phyloP scores from a whole-genome alignment of 805 yeast genomes.

The Candida insectorum region DNA sequence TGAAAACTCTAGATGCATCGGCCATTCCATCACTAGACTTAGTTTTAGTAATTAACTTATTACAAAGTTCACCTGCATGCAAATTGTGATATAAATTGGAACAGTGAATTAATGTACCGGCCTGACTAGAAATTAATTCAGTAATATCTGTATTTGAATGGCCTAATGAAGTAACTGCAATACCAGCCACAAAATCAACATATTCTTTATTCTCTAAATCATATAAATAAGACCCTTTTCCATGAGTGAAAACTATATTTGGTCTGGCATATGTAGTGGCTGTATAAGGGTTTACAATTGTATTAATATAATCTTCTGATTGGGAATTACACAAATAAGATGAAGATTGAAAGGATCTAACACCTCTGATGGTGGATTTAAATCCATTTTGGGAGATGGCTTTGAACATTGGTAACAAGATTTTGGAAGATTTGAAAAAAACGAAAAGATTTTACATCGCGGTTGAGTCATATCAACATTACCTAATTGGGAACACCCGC shows the following conservation, averaged over 20 bases:
- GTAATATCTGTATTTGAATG: constrained; percentile 78
- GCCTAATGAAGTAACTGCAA: constrained; percentile 95
- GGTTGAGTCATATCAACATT: constrained; percentile 26
- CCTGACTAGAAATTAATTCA: constrained; percentile 68
- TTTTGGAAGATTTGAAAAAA: too few relatives aligned
- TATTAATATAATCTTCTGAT: constrained; percentile 40
- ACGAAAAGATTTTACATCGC: constrained; percentile 29
- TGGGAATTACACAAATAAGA: too few relatives aligned
- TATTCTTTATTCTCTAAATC: constrained; percentile 77
- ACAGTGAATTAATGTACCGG: constrained; percentile 69
- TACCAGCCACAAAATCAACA: constrained; percentile 92
- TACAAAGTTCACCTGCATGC: constrained; percentile 78
- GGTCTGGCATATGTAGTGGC: constrained; percentile 84
- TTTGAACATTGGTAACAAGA: neutral
- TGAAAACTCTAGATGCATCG: constrained; percentile 69
- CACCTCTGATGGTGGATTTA: neutral
- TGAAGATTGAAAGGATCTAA: too few relatives aligned
- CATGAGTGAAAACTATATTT: constrained; percentile 70
- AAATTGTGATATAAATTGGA: constrained; percentile 84
- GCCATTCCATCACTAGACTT: constrained; percentile 73
- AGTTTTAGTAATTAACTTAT: constrained; percentile 67
- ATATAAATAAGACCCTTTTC: constrained; percentile 75
- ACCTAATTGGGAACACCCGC: constrained; percentile 14
- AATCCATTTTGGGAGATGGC: neutral
- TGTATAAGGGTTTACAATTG: constrained; percentile 48